These are phyloP conservation scores for Sclerotinia nivalis DNA, from an alignment of 2,329 filamentous ascomycete genomes.

Conservation along the genomic window DNA sequence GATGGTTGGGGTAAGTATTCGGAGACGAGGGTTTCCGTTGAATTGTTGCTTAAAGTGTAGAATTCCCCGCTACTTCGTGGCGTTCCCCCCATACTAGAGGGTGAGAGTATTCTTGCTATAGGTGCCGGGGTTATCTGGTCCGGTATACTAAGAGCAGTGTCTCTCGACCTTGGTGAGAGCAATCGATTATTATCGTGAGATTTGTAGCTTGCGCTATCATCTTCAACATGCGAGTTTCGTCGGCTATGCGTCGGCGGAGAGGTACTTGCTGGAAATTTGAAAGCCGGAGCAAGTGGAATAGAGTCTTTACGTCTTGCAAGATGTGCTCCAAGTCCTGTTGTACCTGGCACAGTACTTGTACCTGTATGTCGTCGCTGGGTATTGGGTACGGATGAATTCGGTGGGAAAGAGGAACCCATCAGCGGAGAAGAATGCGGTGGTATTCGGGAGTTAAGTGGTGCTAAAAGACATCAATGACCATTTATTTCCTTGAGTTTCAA, in stretches of 20 bases:
- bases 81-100: slow-evolving; percentile 74
- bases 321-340: slow-evolving; percentile 44
- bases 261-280: slow-evolving; percentile 56
- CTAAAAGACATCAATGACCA: slow-evolving; percentile 30
- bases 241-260: slow-evolving; percentile 38
- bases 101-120: slow-evolving; percentile 68
- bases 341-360: slow-evolving; percentile 44
- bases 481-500: neutral
- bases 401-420: slow-evolving; percentile 41
- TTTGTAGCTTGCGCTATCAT: slow-evolving; percentile 17
- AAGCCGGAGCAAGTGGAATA: slow-evolving; percentile 46
- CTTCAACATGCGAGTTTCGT: slow-evolving; percentile 23
- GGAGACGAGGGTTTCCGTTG: slow-evolving; percentile 87
- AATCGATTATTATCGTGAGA: slow-evolving; percentile 27
- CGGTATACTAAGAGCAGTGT: slow-evolving; percentile 50
- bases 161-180: slow-evolving; percentile 37
- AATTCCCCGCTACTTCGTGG: slow-evolving; percentile 92
- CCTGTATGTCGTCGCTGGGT: slow-evolving; percentile 33
- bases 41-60: slow-evolving; percentile 92
- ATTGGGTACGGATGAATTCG: slow-evolving; percentile 22
- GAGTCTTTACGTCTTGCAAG: slow-evolving; percentile 41
- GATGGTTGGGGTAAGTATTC: slow-evolving; percentile 69
- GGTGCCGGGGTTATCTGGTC: slow-evolving; percentile 59
- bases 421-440: slow-evolving; percentile 41
- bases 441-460: slow-evolving; percentile 40